Evolutionary conservation across 257 asterid species (phyloP), one percentile per base, ranked within the genome.

Genomic region (Forsythia suspensa): DNA sequence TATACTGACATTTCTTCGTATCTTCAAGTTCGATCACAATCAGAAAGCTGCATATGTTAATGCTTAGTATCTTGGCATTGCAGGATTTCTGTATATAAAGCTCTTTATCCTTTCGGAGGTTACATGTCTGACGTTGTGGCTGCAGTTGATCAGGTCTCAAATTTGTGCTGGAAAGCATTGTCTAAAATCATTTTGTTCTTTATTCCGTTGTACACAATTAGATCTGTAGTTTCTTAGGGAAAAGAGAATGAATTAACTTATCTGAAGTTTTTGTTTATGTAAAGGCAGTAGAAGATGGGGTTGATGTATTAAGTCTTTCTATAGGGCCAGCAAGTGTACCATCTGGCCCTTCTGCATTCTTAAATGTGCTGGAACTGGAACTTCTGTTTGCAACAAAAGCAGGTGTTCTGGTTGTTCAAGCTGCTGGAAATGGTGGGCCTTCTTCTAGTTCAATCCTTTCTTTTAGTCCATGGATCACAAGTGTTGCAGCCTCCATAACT

Each of bases 221-320:
- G n/a, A 9, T 21, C 15, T 21, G 16, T 59, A 3, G 24, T 39
- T 59, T 15, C 3, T 55, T 46, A 37, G 40, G 34, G 8, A 4
- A 6, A n/a, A 40, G 51, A 13, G 52, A 6, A 9, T 3, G 12
- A 51, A 10, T 43, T n/a, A 48, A 37, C 41, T 63, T 52, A 21
- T n/a, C 57, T 70, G 41, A 66, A 5, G 29, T 66, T 46, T 63
- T 8, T 71, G n/a, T 70, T 72, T 73, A 40, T 77, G 3, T 73
- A n/a, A 83, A 91, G 97, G 97, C 95, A 70, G 97, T 89, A 39
- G 91, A 90, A 89, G 97, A 90, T 82, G 97, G 97, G 65, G 94
- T 92, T 46, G 97, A 92, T 55, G 88, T 90, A 77, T 73, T 90
- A 44, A 90, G 88, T 78, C 94, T 92, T 61, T 92, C 97, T 8